Evolutionary conservation across 176 grass and related monocot genomes (phyloP).

Genomic region (Avena atlantica): DNA sequence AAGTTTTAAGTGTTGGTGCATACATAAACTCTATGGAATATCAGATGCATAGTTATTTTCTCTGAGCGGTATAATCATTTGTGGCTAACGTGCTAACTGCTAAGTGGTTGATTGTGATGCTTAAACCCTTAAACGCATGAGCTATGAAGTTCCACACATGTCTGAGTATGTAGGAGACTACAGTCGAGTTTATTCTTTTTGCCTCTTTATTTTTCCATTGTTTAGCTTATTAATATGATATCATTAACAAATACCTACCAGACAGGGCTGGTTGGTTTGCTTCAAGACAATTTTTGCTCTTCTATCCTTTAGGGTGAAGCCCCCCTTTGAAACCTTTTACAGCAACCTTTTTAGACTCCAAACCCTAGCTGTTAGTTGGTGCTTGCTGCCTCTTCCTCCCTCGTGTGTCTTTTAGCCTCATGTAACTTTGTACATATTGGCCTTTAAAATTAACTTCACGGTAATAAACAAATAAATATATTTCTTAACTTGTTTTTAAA

Average conservation of each 20-base stretch:
- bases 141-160: neutral
- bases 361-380: too few species aligned
- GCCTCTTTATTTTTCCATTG: neutral
- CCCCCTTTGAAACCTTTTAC: too few species aligned
- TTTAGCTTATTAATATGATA: neutral
- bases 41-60: neutral
- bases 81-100: conserved; percentile 10
- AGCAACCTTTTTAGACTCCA: too few species aligned
- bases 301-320: too few species aligned
- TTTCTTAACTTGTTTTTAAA: neutral
- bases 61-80: neutral
- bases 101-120: conserved; percentile 22
- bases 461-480: neutral
- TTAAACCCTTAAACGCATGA: conserved; percentile 8
- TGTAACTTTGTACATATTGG: too few species aligned
- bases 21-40: neutral
- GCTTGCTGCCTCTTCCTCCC: too few species aligned
- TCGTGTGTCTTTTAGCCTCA: too few species aligned
- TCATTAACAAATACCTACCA: neutral
- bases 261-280: too few species aligned
- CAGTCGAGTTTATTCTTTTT: neutral
- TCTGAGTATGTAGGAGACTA: conserved; percentile 11
- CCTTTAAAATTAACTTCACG: too few species aligned
- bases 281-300: too few species aligned
- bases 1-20: neutral